Evolutionary conservation across 1,284 basidiomycete species (phyloP), one percentile per base, ranked within the genome.

Genomic region (Pseudozyma pruni): DNA sequence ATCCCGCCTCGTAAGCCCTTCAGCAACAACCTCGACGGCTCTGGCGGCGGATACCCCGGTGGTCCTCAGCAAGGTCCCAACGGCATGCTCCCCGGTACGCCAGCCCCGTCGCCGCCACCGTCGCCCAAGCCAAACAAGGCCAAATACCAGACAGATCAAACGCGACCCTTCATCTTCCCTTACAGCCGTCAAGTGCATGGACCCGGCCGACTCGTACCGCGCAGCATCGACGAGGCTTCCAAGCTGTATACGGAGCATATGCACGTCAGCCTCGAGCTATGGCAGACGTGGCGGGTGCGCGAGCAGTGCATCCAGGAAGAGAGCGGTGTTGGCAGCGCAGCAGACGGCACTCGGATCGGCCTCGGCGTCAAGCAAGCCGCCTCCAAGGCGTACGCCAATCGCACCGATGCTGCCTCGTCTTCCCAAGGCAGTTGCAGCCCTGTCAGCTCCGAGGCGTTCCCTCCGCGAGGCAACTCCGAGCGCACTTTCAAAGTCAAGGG

Each of bases 131-230:
- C 92, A 8, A 98, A 98, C 86, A 98, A 98, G 83, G 93, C 95
- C 80, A 94, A 97, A 81, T 99, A 94, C 83, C 96, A 98, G 83
- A 99, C 96, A 0, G 96, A 99, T 82, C 96, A 96, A 80, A 89
- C 85, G 31, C 87, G 92, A 8, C 96, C 96, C 1, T 99, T 98
- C 81, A 85, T 98, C 55, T 94, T 99, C 81, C 96, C 96, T 0
- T 98, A 96, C 82, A 92, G 47, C 20, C 81, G 73, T 2, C 72
- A 83, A 10, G 76, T 77, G 29, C 88, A 59, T 27, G 83, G 74
- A 22, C 19, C 50, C 11, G 78, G 83, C 1, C 78, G 82, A 3
- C 85, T 92, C 10, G 92, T 98, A 1, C 96, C 96, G 1, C 93
- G 90, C 80, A 93, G 93, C 11, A 94, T 99, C 67, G 92, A 94